These are phyloP conservation scores for Colletotrichum australisinense DNA, from an alignment of 2,329 filamentous ascomycete species.

Conservation along the genomic window DNA sequence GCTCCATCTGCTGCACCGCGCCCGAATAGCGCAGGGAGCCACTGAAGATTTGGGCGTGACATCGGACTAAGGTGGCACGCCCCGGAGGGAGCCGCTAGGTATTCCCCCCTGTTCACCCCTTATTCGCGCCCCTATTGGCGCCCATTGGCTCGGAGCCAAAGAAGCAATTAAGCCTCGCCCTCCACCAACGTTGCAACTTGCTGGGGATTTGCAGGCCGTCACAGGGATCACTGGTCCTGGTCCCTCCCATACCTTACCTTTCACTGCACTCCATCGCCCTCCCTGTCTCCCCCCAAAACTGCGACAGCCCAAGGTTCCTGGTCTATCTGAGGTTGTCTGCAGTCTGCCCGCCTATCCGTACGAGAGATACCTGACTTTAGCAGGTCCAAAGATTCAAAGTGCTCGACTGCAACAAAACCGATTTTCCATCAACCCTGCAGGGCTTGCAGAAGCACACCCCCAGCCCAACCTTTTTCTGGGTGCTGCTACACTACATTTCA, in stretches of 20 bases:
- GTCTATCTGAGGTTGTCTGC: neutral
- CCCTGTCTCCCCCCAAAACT: conserved; percentile 19
- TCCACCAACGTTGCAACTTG: conserved; percentile 29
- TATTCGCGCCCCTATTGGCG: conserved; percentile 12
- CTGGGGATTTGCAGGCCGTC: conserved; percentile 22
- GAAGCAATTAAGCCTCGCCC: conserved; percentile 33
- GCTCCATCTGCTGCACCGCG: conserved; percentile 21
- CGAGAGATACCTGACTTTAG: neutral
- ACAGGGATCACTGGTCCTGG: conserved; percentile 30
- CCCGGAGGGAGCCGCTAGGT: conserved; percentile 29
- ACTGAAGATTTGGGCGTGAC: conserved; percentile 22
- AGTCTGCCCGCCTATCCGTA: neutral
- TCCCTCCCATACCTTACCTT: conserved; percentile 4
- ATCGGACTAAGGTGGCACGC: conserved; percentile 17
- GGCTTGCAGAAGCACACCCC: conserved; percentile 20
- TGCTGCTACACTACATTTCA: neutral
- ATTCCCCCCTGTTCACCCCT: conserved; percentile 4
- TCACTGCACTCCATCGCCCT: conserved; percentile 23
- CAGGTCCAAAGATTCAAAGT: conserved; percentile 7
- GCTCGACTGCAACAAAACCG: conserved; percentile 7
- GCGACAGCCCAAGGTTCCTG: conserved; percentile 5
- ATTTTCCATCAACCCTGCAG: conserved; percentile 27
- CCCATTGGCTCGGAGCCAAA: conserved; percentile 33
- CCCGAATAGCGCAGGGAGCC: conserved; percentile 17
- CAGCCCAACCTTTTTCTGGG: neutral